Percentiles rank a stretch among this genome's conserved stretches.
Conservation (phyloP, 2,329 filamentous ascomycete genomes). For the Xylaria sp. region DNA sequence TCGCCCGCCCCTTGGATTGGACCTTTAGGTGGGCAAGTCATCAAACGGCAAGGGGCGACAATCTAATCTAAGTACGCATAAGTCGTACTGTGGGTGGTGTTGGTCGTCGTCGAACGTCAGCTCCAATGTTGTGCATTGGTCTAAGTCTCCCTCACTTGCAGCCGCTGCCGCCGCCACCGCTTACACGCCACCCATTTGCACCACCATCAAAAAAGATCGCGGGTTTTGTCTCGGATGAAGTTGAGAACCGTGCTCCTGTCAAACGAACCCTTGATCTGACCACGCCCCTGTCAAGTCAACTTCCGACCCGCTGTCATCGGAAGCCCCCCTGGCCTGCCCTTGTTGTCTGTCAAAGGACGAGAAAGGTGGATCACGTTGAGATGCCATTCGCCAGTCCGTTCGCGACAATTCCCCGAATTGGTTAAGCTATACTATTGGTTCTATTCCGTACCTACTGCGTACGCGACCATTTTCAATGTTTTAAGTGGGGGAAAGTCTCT, state of each 20-base stretch:
- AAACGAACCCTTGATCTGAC: slow-evolving; percentile 42
- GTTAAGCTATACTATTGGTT: slow-evolving; percentile 37
- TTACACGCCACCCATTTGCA: neutral
- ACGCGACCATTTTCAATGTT: slow-evolving; percentile 23
- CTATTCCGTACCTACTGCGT: slow-evolving; percentile 4
- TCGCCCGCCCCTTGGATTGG: neutral
- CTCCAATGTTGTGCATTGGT: neutral
- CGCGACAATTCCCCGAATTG: slow-evolving; percentile 48
- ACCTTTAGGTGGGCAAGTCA: neutral
- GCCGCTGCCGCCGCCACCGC: slow-evolving; percentile 18
- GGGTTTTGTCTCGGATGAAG: slow-evolving; percentile 26
- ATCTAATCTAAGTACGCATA: neutral
- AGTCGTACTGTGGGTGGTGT: too few species aligned
- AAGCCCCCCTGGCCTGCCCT: slow-evolving; percentile 24
- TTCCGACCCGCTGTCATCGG: slow-evolving; percentile 43
- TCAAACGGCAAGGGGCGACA: slow-evolving; percentile 17
- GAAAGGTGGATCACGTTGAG: slow-evolving; percentile 17
- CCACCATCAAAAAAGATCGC: slow-evolving; percentile 1
- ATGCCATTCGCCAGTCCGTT: slow-evolving; percentile 46
- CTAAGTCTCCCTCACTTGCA: slow-evolving; percentile 18
- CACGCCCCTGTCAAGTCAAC: slow-evolving; percentile 40
- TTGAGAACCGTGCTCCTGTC: slow-evolving; percentile 38
- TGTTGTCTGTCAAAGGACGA: slow-evolving; percentile 13
- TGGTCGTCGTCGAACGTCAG: slow-evolving; percentile 16
- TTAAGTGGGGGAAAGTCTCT: too few species aligned